Conservation (phyloP, 2,329 filamentous ascomycete genomes). For the Penicillium sp. region DNA sequence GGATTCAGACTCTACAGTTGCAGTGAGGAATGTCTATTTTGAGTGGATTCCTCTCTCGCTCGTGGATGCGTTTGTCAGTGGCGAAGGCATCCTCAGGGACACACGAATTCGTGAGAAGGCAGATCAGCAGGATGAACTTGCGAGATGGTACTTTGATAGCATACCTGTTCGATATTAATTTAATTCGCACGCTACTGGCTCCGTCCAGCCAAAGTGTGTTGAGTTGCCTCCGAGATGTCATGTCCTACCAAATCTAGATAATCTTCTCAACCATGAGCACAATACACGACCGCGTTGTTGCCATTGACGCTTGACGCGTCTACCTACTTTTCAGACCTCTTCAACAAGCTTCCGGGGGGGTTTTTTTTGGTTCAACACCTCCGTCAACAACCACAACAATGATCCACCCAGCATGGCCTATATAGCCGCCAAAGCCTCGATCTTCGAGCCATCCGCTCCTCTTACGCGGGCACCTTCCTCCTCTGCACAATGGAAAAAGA, state of each 20-base stretch:
- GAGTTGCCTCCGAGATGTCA: too few species aligned
- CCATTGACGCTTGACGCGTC: constrained; percentile 16
- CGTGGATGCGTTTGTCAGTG: constrained; percentile 61
- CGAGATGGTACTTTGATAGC: constrained; percentile 28
- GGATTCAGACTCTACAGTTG: constrained; percentile 27
- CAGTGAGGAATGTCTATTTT: constrained; percentile 59
- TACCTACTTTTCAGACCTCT: not conserved
- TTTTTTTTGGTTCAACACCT: not conserved
- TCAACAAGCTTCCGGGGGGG: not conserved
- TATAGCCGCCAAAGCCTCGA: constrained; percentile 23
- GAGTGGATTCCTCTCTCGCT: constrained; percentile 62
- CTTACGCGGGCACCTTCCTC: constrained; percentile 24
- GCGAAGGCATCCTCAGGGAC: constrained; percentile 51
- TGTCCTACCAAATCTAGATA: not conserved
- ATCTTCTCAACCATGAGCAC: constrained; percentile 7
- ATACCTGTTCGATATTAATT: constrained; percentile 13
- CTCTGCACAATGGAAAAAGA: constrained; percentile 38
- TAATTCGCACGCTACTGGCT: not conserved
- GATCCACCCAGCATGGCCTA: constrained; percentile 5
- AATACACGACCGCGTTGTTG: constrained; percentile 12
- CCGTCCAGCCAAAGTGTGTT: too few species aligned
- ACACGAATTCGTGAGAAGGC: constrained; percentile 31
- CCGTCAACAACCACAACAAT: not conserved
- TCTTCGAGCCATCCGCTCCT: constrained; percentile 23
- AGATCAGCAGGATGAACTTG: constrained; percentile 25